Evolutionary conservation across 164 flowering plant species (phyloP).

Genomic region (Saururus chinensis): DNA sequence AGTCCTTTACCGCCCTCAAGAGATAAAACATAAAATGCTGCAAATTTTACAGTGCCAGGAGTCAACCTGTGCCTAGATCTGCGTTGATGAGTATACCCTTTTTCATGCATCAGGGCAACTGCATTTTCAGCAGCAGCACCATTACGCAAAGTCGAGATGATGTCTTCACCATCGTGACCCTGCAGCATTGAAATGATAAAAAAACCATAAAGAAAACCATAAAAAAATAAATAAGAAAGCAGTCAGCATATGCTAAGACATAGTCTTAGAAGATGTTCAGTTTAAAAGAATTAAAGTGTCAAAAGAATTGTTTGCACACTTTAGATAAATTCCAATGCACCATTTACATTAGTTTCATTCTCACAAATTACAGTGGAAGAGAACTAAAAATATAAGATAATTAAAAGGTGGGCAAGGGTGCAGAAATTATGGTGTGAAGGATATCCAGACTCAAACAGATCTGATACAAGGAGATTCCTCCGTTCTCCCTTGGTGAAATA

Average conservation of each 20-base stretch:
- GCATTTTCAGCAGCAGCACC: slow-evolving; percentile 89
- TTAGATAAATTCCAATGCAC: too few relatives aligned
- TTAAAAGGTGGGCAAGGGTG: too few relatives aligned
- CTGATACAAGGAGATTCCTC: too few relatives aligned
- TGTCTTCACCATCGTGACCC: slow-evolving; percentile 67
- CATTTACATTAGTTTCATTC: too few relatives aligned
- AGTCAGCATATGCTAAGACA: neutral
- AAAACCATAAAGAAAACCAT: neutral
- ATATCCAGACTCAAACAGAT: too few relatives aligned
- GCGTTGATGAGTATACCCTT: slow-evolving; percentile 59
- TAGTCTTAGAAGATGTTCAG: neutral
- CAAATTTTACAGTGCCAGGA: slow-evolving; percentile 95
- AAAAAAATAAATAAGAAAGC: neutral
- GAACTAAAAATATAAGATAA: too few relatives aligned
- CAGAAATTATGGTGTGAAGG: too few relatives aligned
- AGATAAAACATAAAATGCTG: slow-evolving; percentile 87
- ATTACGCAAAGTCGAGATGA: slow-evolving; percentile 58
- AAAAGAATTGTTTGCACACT: too few relatives aligned
- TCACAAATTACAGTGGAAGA: too few relatives aligned
- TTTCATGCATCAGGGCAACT: slow-evolving; percentile 72
- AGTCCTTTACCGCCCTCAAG: slow-evolving; percentile 78
- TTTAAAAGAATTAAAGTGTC: too few relatives aligned
- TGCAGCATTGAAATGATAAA: slow-evolving; percentile 15
- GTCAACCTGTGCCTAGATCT: slow-evolving; percentile 88
- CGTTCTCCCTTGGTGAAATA: too few relatives aligned